Percentiles rank a stretch among this genome's conserved stretches.
Evolutionary conservation across 2,329 filamentous ascomycete genomes (phyloP).

Genomic region (Cadophora gregata): DNA sequence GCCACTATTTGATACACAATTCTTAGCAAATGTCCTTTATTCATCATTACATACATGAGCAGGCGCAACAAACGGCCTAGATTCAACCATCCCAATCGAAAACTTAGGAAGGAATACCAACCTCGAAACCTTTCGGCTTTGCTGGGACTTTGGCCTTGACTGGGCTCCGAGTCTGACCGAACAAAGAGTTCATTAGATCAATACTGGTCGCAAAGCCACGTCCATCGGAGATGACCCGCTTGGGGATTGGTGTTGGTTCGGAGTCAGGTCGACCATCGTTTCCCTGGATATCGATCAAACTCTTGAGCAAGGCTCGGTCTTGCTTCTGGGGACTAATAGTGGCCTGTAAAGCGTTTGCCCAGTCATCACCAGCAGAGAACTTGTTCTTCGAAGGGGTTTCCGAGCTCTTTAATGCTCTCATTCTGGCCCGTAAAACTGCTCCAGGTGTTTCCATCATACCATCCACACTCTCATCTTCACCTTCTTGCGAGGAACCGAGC

Average conservation of each 20-base stretch:
- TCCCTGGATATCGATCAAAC: slow-evolving; percentile 47
- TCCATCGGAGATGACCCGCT: slow-evolving; percentile 46
- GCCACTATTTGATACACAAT: slow-evolving; percentile 68
- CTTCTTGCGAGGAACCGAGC: slow-evolving; percentile 59
- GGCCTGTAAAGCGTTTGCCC: slow-evolving; percentile 91
- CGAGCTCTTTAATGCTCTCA: slow-evolving; percentile 67
- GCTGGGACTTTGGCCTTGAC: slow-evolving; percentile 59
- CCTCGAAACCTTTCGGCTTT: slow-evolving; percentile 81
- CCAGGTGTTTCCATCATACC: slow-evolving; percentile 60
- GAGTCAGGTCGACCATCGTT: slow-evolving; percentile 55
- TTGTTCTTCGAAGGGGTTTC: slow-evolving; percentile 64
- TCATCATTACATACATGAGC: slow-evolving; percentile 45
- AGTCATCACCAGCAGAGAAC: slow-evolving; percentile 75
- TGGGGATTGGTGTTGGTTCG: slow-evolving; percentile 50
- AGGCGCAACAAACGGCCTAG: slow-evolving; percentile 42
- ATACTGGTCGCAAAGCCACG: slow-evolving; percentile 85
- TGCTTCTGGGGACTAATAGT: slow-evolving; percentile 95
- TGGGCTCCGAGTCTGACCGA: slow-evolving; percentile 72
- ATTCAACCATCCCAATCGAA: slow-evolving; percentile 30
- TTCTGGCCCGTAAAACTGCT: slow-evolving; percentile 66
- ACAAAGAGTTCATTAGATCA: slow-evolving; percentile 95
- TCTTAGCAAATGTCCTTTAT: slow-evolving; percentile 53
- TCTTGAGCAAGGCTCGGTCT: slow-evolving; percentile 75
- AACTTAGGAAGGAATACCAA: slow-evolving; percentile 66
- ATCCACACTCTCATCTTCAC: slow-evolving; percentile 53